These are phyloP conservation scores for Diplodia sapinea DNA, from an alignment of 2,329 filamentous ascomycete species.

Conservation along the genomic window DNA sequence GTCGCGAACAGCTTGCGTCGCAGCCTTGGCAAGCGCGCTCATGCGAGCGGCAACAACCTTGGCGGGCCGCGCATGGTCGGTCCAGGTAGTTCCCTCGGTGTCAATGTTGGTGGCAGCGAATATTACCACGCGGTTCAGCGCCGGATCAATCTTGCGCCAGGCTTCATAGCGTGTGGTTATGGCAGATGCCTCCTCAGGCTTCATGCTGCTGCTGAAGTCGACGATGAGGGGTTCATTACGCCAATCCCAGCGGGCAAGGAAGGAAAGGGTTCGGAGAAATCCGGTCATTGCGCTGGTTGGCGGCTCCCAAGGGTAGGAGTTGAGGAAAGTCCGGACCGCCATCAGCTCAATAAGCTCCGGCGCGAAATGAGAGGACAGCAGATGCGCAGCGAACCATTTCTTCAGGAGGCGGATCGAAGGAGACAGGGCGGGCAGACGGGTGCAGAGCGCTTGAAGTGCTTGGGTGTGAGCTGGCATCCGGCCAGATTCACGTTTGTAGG, in stretches of 20 bases:
- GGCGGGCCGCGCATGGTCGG: constrained; percentile 69
- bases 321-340: constrained; percentile 76
- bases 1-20: constrained; percentile 61
- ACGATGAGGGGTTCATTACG: constrained; percentile 79
- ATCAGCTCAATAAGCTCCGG: constrained; percentile 87
- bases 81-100: constrained; percentile 79
- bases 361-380: constrained; percentile 75
- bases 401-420: constrained; percentile 84
- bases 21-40: constrained; percentile 79
- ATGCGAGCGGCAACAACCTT: constrained; percentile 85
- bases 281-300: constrained; percentile 80
- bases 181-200: constrained; percentile 63
- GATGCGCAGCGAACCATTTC: constrained; percentile 85
- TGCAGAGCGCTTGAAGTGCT: constrained; percentile 78
- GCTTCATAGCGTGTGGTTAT: constrained; percentile 77
- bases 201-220: constrained; percentile 68
- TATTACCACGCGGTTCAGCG: constrained; percentile 81
- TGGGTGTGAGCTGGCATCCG: constrained; percentile 81
- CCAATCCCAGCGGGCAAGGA: constrained; percentile 93
- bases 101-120: constrained; percentile 84
- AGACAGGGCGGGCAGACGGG: constrained; percentile 78
- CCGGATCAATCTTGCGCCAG: constrained; percentile 87
- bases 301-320: constrained; percentile 77
- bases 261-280: constrained; percentile 79
- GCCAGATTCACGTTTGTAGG: constrained; percentile 73